These are phyloP conservation scores for Leccinum rimulosum DNA, from an alignment of 768 basidiomycete genomes.

Conservation along the genomic window DNA sequence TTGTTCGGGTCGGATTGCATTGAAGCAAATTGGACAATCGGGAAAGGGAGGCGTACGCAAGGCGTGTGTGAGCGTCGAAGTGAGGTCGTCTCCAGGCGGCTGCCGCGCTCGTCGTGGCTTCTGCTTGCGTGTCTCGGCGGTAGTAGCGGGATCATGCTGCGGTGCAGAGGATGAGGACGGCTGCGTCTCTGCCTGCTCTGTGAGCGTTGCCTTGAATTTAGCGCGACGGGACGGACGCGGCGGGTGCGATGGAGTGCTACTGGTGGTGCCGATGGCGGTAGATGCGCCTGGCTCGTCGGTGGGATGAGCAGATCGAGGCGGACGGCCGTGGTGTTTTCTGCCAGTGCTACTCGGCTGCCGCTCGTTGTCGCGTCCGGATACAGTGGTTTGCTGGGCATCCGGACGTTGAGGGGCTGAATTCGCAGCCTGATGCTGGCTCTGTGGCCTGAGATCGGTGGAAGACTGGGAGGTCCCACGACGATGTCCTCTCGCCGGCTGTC, in stretches of 20 bases:
- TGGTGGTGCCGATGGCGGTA: not conserved
- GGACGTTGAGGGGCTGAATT: not conserved
- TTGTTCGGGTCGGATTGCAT: slow-evolving; percentile 71
- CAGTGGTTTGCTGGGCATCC: not conserved
- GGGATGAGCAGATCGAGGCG: slow-evolving; percentile 1
- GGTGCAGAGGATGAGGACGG: not conserved
- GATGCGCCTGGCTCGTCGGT: not conserved
- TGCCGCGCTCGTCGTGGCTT: slow-evolving; percentile 12
- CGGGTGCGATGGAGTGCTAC: not conserved
- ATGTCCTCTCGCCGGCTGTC: not conserved
- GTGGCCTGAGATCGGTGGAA: not conserved
- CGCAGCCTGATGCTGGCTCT: not conserved
- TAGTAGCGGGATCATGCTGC: not conserved
- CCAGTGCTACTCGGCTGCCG: not conserved
- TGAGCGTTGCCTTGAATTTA: slow-evolving; percentile 38
- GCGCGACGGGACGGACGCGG: slow-evolving; percentile 30
- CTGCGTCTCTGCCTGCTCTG: slow-evolving; percentile 15
- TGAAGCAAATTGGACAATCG: slow-evolving; percentile 86
- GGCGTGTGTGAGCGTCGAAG: slow-evolving; percentile 64
- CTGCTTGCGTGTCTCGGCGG: slow-evolving; percentile 3
- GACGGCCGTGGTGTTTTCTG: not conserved
- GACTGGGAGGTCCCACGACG: too few species aligned
- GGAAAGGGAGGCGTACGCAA: slow-evolving; percentile 69
- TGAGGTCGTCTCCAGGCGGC: slow-evolving; percentile 58
- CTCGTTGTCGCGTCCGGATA: not conserved